Conservation (phyloP, 148 eudicot genomes). For the Camellia sinensis region DNA sequence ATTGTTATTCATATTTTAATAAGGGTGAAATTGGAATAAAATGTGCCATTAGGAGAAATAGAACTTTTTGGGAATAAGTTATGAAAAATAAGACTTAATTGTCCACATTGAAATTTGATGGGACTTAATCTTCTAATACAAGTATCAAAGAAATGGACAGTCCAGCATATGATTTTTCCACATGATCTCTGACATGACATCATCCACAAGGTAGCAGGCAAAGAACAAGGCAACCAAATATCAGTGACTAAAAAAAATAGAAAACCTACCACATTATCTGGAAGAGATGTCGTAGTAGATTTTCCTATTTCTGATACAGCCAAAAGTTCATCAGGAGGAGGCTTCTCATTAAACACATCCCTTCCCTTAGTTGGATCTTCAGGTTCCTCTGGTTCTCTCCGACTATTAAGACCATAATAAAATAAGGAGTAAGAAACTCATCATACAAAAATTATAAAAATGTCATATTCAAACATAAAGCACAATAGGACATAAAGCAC, state of each 20-base stretch:
- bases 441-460: neutral
- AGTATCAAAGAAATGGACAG: neutral
- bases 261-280: conserved; percentile 84
- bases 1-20: no score
- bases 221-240: neutral
- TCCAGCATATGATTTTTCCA: neutral
- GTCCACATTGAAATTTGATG: no score
- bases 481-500: neutral
- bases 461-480: neutral
- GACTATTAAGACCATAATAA: conserved; percentile 49
- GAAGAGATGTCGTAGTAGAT: conserved; percentile 79
- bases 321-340: conserved; percentile 97
- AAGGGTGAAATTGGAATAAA: no score
- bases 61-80: no score
- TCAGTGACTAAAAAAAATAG: neutral
- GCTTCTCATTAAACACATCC: conserved; percentile 96
- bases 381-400: conserved; percentile 97
- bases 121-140: neutral
- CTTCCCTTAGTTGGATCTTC: conserved; percentile 95
- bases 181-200: neutral
- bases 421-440: conserved; percentile 8
- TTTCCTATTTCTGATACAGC: conserved; percentile 95
- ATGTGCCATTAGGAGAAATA: no score
- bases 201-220: neutral
- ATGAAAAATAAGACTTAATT: no score